These are phyloP conservation scores for Jacaranda mimosifolia DNA, from an alignment of 257 asterid species.

Conservation along the genomic window DNA sequence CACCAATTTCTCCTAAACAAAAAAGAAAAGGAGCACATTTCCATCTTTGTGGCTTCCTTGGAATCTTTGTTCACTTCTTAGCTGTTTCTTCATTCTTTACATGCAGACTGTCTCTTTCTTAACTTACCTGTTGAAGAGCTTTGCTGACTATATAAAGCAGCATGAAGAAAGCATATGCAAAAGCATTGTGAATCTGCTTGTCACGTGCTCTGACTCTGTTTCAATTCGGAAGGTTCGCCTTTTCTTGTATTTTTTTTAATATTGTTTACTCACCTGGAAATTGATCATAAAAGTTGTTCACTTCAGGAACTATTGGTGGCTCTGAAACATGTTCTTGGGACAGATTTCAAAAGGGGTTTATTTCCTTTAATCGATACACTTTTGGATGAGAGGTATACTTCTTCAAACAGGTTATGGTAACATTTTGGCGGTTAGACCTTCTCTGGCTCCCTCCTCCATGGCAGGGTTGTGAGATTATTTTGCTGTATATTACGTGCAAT, in stretches of 20 bases:
- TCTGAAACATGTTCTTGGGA: constrained; percentile 96
- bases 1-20: constrained; percentile 10
- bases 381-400: constrained; percentile 92
- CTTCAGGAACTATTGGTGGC: constrained; percentile 97
- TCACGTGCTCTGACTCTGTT: constrained; percentile 98
- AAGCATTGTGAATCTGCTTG: constrained; percentile 97
- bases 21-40: not conserved
- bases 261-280: constrained; percentile 35
- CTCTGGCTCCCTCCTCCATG: constrained; percentile 1
- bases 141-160: constrained; percentile 89
- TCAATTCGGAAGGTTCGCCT: constrained; percentile 85
- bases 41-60: constrained; percentile 6
- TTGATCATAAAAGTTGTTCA: constrained; percentile 39
- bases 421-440: constrained; percentile 20
- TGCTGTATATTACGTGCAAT: constrained; percentile 12
- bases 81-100: constrained; percentile 29
- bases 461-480: constrained; percentile 17
- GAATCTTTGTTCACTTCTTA: constrained; percentile 21
- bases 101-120: constrained; percentile 97
- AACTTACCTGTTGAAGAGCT: constrained; percentile 96
- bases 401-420: constrained; percentile 22
- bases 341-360: constrained; percentile 97
- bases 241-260: constrained; percentile 31
- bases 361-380: constrained; percentile 95
- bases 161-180: constrained; percentile 98